Percentiles rank a stretch among this genome's conserved stretches.
phyloP scores from a whole-genome alignment of 169 alveolate species.

The Plasmodium vinckei region DNA sequence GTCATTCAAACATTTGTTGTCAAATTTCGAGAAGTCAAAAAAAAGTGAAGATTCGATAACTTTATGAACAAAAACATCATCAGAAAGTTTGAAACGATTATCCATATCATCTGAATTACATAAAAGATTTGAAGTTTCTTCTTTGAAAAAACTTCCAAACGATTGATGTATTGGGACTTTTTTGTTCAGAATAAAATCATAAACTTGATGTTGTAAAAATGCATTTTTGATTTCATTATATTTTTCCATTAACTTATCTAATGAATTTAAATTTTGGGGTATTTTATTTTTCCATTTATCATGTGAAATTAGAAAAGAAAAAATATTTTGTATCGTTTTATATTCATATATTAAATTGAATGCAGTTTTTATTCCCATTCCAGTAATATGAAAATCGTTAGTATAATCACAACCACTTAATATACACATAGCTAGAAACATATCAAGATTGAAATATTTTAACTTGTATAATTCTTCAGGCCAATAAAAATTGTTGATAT shows the following conservation, averaged over 20 bases:
- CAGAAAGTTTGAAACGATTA: background rate
- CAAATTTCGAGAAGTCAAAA: background rate
- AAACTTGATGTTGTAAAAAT: slow-evolving; percentile 83
- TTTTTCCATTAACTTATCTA: slow-evolving; percentile 75
- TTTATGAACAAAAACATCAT: slow-evolving; percentile 9
- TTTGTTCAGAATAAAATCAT: slow-evolving; percentile 71
- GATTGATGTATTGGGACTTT: slow-evolving; percentile 43
- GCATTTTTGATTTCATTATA: slow-evolving; percentile 80
- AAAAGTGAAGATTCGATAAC: slow-evolving; percentile 18
- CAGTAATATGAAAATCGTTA: slow-evolving; percentile 84
- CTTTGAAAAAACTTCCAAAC: slow-evolving; percentile 26
- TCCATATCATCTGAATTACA: no score
- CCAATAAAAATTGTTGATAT: slow-evolving; percentile 55
- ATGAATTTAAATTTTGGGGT: slow-evolving; percentile 77
- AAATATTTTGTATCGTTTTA: slow-evolving; percentile 72
- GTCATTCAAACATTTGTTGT: slow-evolving; percentile 24
- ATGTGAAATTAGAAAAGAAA: slow-evolving; percentile 65
- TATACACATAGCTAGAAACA: slow-evolving; percentile 86
- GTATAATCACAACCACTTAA: slow-evolving; percentile 87
- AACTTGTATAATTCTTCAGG: slow-evolving; percentile 76
- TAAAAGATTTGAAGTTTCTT: background rate
- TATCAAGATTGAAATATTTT: slow-evolving; percentile 79
- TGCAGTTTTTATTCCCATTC: slow-evolving; percentile 87
- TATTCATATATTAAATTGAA: slow-evolving; percentile 77
- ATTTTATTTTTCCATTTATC: slow-evolving; percentile 81